Percentiles rank a stretch among this genome's conserved stretches.
Evolutionary conservation across 2,329 filamentous ascomycete genomes (phyloP).

Genomic region (Niveomyces coronatus): DNA sequence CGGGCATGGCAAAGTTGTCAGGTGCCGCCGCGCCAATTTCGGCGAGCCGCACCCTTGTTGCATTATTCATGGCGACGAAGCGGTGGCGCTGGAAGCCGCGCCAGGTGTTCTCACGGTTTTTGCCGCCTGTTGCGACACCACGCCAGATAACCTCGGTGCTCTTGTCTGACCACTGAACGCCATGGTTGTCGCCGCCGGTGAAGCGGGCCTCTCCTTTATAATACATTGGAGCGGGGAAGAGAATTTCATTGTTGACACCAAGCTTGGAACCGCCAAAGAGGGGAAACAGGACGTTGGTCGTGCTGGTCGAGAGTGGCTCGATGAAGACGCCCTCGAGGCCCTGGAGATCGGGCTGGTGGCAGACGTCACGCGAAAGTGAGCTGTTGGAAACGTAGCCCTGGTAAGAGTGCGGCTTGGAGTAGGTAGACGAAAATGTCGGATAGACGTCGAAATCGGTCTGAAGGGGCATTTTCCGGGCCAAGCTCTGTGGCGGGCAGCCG

Average conservation of each 20-base stretch:
- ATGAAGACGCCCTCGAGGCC: constrained; percentile 56
- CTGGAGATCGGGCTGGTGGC: constrained; percentile 54
- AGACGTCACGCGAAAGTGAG: constrained; percentile 50
- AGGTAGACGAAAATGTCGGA: constrained; percentile 36
- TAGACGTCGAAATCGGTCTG: constrained; percentile 32
- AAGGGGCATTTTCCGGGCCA: constrained; percentile 39
- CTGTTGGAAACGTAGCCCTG: constrained; percentile 53
- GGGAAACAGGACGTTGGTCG: constrained; percentile 49
- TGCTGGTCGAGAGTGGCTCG: constrained; percentile 44
- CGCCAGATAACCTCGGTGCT: constrained; percentile 47
- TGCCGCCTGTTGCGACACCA: constrained; percentile 56
- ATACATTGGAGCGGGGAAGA: constrained; percentile 61
- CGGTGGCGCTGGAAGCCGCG: constrained; percentile 64
- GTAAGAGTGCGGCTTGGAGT: constrained; percentile 38
- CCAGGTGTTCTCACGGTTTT: constrained; percentile 53
- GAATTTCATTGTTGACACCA: constrained; percentile 58
- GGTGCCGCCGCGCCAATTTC: constrained; percentile 33
- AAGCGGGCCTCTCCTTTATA: constrained; percentile 54
- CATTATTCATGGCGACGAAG: constrained; percentile 64
- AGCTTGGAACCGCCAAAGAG: constrained; percentile 62
- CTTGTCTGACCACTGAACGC: constrained; percentile 49
- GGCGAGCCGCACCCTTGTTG: constrained; percentile 42
- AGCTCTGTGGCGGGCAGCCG: constrained; percentile 53
- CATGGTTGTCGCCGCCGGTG: constrained; percentile 43
- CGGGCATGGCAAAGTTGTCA: constrained; percentile 45